Percentiles rank a stretch among this genome's conserved stretches.
phyloP scores from a whole-genome alignment of 495 filamentous ascomycete genomes.

The Recurvomyces mirabilis region DNA sequence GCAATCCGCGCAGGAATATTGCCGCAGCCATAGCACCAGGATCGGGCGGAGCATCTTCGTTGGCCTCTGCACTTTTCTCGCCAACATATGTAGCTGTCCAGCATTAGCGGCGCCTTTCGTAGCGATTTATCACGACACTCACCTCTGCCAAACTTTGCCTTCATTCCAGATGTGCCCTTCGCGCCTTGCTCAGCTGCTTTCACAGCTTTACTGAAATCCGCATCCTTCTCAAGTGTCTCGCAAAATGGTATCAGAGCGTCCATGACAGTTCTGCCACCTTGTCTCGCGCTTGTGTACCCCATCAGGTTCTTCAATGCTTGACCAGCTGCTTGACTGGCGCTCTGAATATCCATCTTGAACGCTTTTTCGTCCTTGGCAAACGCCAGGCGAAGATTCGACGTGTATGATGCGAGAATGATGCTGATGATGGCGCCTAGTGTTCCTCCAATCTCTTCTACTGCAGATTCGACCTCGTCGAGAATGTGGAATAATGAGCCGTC shows the following conservation, averaged over 20 bases:
- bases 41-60: conserved; percentile 39
- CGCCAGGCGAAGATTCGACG: conserved; percentile 35
- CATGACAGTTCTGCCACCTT: conserved; percentile 41
- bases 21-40: conserved; percentile 52
- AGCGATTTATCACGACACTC: neutral
- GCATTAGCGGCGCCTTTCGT: neutral
- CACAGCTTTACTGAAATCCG: conserved; percentile 40
- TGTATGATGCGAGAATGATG: conserved; percentile 48
- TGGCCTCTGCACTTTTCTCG: conserved; percentile 30
- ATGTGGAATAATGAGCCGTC: conserved; percentile 40
- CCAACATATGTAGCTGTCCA: conserved; percentile 45
- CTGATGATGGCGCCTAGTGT: conserved; percentile 49
- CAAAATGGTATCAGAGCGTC: conserved; percentile 49
- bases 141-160: conserved; percentile 42
- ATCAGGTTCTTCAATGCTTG: conserved; percentile 36
- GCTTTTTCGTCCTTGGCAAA: conserved; percentile 15
- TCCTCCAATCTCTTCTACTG: conserved; percentile 51
- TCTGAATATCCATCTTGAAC: conserved; percentile 14
- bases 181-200: conserved; percentile 43
- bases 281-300: conserved; percentile 28
- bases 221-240: conserved; percentile 34
- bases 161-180: conserved; percentile 42
- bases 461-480: conserved; percentile 43
- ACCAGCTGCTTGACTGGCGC: conserved; percentile 16
- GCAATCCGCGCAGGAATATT: conserved; percentile 45